Evolutionary conservation across 1,139 yeast genomes (phyloP).

Genomic region (Diutina ranongensis): DNA sequence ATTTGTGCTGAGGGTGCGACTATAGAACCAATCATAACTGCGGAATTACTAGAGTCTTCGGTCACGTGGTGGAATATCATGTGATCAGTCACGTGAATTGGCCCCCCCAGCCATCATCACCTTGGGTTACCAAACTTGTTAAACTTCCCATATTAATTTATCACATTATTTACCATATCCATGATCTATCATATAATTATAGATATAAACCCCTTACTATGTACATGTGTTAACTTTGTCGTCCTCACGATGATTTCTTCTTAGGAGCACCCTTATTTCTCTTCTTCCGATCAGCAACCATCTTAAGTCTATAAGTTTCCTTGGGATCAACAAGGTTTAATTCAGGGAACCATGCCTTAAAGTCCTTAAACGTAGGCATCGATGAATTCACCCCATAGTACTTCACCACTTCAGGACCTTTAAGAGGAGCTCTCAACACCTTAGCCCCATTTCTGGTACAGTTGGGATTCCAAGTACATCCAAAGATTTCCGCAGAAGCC

Average conservation of each 20-base stretch:
- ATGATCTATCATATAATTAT: no score
- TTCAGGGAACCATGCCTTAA: constrained; percentile 45
- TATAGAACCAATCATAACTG: not conserved
- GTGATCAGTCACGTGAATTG: no score
- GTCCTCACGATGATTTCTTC: constrained; percentile 31
- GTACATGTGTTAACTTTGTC: no score
- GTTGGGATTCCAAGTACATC: constrained; percentile 46
- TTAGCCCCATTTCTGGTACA: constrained; percentile 66
- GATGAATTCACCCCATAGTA: constrained; percentile 67
- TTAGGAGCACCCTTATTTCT: constrained; percentile 92
- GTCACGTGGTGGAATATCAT: no score
- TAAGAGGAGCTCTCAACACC: constrained; percentile 58
- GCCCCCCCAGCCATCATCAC: no score
- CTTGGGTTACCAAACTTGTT: no score
- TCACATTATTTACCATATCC: no score
- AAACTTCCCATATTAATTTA: no score
- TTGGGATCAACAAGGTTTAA: constrained; percentile 58
- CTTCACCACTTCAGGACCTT: constrained; percentile 60
- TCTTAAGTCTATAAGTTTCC: constrained; percentile 57
- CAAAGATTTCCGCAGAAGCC: constrained; percentile 50
- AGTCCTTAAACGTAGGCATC: constrained; percentile 52
- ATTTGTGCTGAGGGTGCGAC: not conserved
- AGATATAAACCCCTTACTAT: no score
- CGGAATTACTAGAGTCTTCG: not conserved
- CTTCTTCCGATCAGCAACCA: constrained; percentile 62